These are phyloP conservation scores for Candolleomyces eurysporus DNA, from an alignment of 768 basidiomycete genomes.

Conservation along the genomic window DNA sequence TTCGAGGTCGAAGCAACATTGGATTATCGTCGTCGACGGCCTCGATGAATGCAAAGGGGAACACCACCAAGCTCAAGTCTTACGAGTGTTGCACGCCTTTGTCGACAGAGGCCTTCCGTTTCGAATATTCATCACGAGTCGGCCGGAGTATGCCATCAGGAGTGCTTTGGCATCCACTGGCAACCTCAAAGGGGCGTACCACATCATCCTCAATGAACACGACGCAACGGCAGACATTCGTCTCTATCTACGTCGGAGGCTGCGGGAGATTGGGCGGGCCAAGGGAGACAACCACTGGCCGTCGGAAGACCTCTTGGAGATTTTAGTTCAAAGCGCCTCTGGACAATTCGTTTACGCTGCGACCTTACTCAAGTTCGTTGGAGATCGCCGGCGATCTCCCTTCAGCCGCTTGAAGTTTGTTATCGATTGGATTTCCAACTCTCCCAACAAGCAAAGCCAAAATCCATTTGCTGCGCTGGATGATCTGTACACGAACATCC, in stretches of 20 bases:
- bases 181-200: neutral
- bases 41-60: constrained; percentile 1
- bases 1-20: neutral
- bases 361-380: constrained; percentile 1
- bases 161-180: neutral
- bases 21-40: constrained; percentile 2
- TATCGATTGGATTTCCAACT: neutral
- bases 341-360: constrained; percentile 6
- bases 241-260: neutral
- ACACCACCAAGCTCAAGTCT: constrained; percentile 1
- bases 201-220: neutral
- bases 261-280: neutral
- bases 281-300: neutral
- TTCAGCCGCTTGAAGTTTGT: neutral
- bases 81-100: neutral
- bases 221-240: neutral
- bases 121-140: neutral
- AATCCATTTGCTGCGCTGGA: neutral
- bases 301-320: neutral
- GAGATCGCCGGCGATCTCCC: neutral
- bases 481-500: neutral
- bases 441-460: neutral
- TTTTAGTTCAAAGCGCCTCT: neutral
- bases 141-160: neutral
- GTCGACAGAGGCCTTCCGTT: neutral